Conservation (phyloP, 2,329 filamentous ascomycete genomes). For the Penicillium sp. region DNA sequence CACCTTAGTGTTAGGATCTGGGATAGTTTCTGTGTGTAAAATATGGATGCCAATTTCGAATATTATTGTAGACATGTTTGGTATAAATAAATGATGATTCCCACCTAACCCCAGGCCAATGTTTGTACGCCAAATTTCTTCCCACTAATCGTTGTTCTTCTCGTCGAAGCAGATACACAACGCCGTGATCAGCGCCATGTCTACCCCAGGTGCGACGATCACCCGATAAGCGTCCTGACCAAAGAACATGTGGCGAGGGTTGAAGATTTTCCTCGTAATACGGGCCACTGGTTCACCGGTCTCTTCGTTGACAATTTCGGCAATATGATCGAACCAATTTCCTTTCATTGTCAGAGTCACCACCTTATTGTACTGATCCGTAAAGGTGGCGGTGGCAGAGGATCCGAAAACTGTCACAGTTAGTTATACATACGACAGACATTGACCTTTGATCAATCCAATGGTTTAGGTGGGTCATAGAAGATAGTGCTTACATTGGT, state of each 20-base stretch:
- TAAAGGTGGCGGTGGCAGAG: slow-evolving; percentile 53
- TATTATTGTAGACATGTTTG: not conserved
- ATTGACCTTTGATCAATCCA: not conserved
- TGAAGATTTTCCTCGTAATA: slow-evolving; percentile 64
- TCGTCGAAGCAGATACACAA: slow-evolving; percentile 72
- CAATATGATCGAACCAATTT: slow-evolving; percentile 62
- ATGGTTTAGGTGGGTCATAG: not conserved
- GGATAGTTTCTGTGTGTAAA: too few relatives aligned
- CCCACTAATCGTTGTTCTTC: slow-evolving; percentile 57
- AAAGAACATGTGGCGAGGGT: slow-evolving; percentile 60
- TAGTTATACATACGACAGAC: not conserved
- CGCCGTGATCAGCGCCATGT: slow-evolving; percentile 67
- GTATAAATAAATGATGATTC: not conserved
- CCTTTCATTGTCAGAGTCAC: slow-evolving; percentile 64
- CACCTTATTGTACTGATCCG: slow-evolving; percentile 48
- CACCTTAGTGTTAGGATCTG: too few relatives aligned
- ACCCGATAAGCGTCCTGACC: slow-evolving; percentile 69
- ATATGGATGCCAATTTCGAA: too few relatives aligned
- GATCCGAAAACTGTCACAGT: slow-evolving; percentile 26
- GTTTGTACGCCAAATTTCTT: too few relatives aligned
- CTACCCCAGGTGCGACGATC: slow-evolving; percentile 66
- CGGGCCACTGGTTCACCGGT: slow-evolving; percentile 58
- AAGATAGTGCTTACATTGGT: slow-evolving; percentile 50
- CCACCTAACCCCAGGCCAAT: too few relatives aligned
- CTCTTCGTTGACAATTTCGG: slow-evolving; percentile 61